Conservation (phyloP, 192 early-diverging fungal species). For the Coemansia sp. region DNA sequence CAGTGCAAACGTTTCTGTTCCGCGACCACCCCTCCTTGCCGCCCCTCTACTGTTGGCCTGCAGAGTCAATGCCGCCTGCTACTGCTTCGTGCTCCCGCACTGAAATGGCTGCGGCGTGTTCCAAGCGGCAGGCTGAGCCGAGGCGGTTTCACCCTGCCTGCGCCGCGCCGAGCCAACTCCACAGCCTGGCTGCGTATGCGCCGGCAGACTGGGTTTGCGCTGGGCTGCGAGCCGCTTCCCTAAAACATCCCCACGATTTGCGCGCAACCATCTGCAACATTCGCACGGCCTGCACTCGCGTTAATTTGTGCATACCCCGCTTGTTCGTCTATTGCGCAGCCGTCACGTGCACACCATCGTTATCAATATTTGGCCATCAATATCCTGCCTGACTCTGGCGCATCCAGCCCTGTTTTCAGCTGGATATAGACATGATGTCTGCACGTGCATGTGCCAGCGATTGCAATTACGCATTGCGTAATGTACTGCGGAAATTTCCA, state of each 20-base stretch:
- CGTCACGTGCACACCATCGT: neutral
- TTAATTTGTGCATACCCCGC: neutral
- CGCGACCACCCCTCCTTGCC: neutral
- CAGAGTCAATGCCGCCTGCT: neutral
- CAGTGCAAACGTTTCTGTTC: neutral
- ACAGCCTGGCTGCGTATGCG: neutral
- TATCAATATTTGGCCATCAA: too few species aligned
- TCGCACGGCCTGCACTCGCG: neutral
- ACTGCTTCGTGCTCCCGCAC: neutral
- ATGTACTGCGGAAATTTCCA: too few species aligned
- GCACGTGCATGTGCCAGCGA: too few species aligned
- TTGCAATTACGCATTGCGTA: too few species aligned
- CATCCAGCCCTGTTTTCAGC: neutral
- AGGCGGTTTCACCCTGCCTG: too few species aligned
- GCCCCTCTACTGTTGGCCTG: neutral
- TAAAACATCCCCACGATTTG: neutral
- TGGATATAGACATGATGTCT: too few species aligned
- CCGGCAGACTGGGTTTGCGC: neutral
- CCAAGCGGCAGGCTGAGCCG: neutral
- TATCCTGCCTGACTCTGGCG: too few species aligned
- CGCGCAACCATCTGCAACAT: conserved; percentile 6
- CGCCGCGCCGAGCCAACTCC: neutral
- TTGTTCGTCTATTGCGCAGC: neutral
- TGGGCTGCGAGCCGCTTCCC: too few species aligned
- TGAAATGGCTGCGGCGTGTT: neutral